Conservation (phyloP, 352 stramenopile genomes). For the Phytophthora pluvialis region DNA sequence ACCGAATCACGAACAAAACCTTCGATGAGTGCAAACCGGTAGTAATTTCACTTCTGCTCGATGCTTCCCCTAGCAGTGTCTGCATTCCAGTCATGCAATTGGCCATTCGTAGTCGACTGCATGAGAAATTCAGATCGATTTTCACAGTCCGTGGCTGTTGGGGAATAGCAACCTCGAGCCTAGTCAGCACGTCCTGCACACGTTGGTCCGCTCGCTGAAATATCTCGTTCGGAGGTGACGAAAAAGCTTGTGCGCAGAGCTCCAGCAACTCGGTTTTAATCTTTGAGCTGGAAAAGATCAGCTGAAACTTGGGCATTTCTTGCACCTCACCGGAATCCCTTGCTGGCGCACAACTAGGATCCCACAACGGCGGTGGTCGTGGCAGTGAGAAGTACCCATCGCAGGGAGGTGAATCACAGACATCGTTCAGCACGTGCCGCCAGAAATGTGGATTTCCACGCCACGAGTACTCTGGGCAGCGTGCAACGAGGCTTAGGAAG, state of each 20-base stretch:
- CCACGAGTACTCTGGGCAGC: conserved; percentile 36
- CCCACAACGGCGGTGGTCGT: neutral
- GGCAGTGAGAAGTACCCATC: conserved; percentile 12
- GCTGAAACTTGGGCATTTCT: conserved; percentile 42
- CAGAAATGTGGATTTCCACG: conserved; percentile 45
- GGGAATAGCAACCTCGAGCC: neutral
- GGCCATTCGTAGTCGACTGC: conserved; percentile 15
- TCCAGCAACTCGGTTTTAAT: conserved; percentile 40
- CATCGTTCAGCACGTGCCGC: conserved; percentile 23
- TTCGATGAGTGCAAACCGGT: neutral
- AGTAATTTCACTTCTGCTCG: neutral
- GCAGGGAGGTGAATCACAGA: conserved; percentile 11
- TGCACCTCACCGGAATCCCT: neutral
- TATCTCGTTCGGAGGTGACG: conserved; percentile 2
- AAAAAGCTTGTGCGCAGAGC: conserved; percentile 30
- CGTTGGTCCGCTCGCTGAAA: conserved; percentile 17
- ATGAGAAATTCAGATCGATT: conserved; percentile 42
- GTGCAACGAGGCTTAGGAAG: conserved; percentile 36
- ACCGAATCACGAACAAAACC: conserved; percentile 21
- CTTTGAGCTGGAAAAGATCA: conserved; percentile 44
- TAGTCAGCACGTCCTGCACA: conserved; percentile 31
- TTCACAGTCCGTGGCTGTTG: conserved; percentile 13
- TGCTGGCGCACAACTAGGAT: conserved; percentile 12
- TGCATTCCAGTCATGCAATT: conserved; percentile 11
- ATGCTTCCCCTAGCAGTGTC: conserved; percentile 6